Base-by-base conservation (phyloP, 768 basidiomycete species). In the Boletus edulis region DNA sequence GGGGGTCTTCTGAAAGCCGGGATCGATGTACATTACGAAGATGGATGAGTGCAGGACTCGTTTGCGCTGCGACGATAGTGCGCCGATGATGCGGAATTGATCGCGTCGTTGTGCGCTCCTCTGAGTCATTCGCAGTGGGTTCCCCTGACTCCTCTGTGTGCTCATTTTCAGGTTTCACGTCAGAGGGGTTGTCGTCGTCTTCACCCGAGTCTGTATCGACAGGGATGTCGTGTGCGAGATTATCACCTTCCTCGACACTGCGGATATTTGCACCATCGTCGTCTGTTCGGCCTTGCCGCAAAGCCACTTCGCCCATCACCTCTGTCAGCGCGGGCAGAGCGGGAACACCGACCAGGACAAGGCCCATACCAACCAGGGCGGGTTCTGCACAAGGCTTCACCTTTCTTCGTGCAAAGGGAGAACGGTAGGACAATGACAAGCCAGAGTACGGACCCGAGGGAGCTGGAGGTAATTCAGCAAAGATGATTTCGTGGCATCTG, bases 401-500 rank as follows among this genome's bases (percentile, higher is more conserved):
- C 72, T 86, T 87, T 67, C 77, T 79, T 37, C 80, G 77, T 32
- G 74, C 65, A 52, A 83, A 78, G 35, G 78, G 80, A 17, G 79
- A 74, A 24, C 74, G 74, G 40, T 73, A 68, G 37, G 83, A 78
- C 15, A 81, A 68, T 62, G 72, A 74, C 61, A 88, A 69, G 9
- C 80, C 76, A 14, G 82, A 75, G 67, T 95, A 95, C 1, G 92
- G 89, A 4, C 83, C 77, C 11, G 79, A 72, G 12, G 80, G 73
- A 9, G 86, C 81, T 22, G 83, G 75, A 12, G 94, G 84, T 34
- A 89, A 77, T 71, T 98, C 92, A 45, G 85, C 85, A 68, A 97
- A 99, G 64, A 99, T 96, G 70, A 98, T 94, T 74, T 94, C 89
- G 72, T 98, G 95, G 66, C 95, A 95, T 69, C 82, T 82, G 69